phyloP scores from a whole-genome alignment of 371 early-diverging fungal genomes.

The Zopfochytrium polystomum region DNA sequence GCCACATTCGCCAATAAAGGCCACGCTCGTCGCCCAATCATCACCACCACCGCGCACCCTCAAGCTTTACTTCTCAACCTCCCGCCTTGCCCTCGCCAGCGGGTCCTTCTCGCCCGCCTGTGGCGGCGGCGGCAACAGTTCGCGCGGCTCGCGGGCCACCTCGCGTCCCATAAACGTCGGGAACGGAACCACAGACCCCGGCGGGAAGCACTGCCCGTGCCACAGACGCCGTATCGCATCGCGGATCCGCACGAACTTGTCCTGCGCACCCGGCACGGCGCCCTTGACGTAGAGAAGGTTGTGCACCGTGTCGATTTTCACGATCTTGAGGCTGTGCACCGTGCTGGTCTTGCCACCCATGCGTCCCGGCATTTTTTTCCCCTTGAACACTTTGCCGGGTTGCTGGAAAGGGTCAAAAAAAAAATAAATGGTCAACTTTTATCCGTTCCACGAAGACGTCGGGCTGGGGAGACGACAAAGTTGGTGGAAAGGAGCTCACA shows the following conservation, averaged over 20 bases:
- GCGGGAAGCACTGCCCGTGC: constrained; percentile 40
- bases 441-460: no score
- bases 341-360: constrained; percentile 87
- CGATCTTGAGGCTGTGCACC: constrained; percentile 71
- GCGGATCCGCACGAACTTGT: constrained; percentile 75
- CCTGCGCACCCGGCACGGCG: constrained; percentile 83
- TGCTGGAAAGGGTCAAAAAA: no score
- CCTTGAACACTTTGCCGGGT: constrained; percentile 91
- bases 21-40: no score
- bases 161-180: constrained; percentile 44
- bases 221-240: constrained; percentile 78
- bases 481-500: no score
- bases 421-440: no score
- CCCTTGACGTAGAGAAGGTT: constrained; percentile 91
- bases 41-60: no score
- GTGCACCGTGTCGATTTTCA: constrained; percentile 83
- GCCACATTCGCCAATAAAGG: no score
- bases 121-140: constrained; percentile 36
- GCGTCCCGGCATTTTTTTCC: constrained; percentile 97
- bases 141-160: constrained; percentile 19
- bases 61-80: constrained; percentile 29
- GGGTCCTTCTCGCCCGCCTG: constrained; percentile 28
- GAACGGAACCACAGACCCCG: constrained; percentile 40
- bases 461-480: no score
- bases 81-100: constrained; percentile 30